Evolutionary conservation across 495 filamentous ascomycete species (phyloP).

Genomic region (Filosporella fistucella): DNA sequence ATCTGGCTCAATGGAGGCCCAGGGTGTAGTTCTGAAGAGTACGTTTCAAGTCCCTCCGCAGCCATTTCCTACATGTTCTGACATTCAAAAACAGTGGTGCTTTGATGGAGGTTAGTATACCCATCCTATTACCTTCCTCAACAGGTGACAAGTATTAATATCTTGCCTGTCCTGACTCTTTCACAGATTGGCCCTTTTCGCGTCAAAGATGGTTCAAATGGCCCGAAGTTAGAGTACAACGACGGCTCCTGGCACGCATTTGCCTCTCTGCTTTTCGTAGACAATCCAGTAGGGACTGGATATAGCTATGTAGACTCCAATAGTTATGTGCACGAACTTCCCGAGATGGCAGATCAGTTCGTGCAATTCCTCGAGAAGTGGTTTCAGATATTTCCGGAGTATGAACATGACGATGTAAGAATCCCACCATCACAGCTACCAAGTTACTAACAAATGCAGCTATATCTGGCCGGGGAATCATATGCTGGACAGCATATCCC

Average conservation of each 20-base stretch:
- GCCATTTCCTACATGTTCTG: too few species aligned
- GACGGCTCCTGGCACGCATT: slow-evolving; percentile 96
- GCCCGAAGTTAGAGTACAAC: slow-evolving; percentile 72
- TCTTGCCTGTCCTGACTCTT: not conserved
- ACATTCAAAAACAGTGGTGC: too few species aligned
- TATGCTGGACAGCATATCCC: slow-evolving; percentile 97
- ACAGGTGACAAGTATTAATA: slow-evolving; percentile 36
- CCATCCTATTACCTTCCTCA: too few species aligned
- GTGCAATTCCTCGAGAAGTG: slow-evolving; percentile 85
- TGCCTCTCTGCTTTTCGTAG: slow-evolving; percentile 91
- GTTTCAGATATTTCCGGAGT: slow-evolving; percentile 87
- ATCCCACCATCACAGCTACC: not conserved
- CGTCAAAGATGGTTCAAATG: slow-evolving; percentile 56
- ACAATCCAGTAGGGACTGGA: slow-evolving; percentile 93
- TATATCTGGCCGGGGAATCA: slow-evolving; percentile 93
- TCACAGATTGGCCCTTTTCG: slow-evolving; percentile 55
- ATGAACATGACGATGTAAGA: slow-evolving; percentile 87
- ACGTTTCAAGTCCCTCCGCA: too few species aligned
- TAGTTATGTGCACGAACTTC: slow-evolving; percentile 76
- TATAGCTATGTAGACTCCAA: slow-evolving; percentile 93
- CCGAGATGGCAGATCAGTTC: slow-evolving; percentile 86
- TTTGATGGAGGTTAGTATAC: slow-evolving; percentile 95
- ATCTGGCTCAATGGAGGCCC: slow-evolving; percentile 98
- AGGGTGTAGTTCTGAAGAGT: slow-evolving; percentile 96
- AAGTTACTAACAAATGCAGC: slow-evolving; percentile 39